These are phyloP conservation scores for Leptographium lundbergii DNA, from an alignment of 2,329 filamentous ascomycete species.

Conservation along the genomic window DNA sequence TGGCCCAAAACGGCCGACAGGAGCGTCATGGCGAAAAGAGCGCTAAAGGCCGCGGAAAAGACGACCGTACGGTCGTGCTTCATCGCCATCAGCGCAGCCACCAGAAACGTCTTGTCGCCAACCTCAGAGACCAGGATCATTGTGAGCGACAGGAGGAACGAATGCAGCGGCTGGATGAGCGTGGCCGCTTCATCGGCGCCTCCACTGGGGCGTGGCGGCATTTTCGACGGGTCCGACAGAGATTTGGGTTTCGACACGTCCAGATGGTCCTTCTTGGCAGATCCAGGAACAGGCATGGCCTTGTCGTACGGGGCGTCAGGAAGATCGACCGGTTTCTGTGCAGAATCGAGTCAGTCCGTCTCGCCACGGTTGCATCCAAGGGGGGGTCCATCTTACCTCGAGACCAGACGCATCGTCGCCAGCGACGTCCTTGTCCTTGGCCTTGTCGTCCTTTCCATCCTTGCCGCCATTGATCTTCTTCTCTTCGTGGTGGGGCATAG, in stretches of 20 bases:
- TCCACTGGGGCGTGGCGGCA: conserved; percentile 8
- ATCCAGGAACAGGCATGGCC: conserved; percentile 54
- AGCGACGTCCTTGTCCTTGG: conserved; percentile 20
- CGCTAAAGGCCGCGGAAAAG: conserved; percentile 87
- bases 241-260: conserved; percentile 35
- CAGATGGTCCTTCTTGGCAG: conserved; percentile 51
- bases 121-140: conserved; percentile 98
- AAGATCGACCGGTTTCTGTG: conserved; percentile 67
- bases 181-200: conserved; percentile 32
- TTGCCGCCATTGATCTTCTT: conserved; percentile 43
- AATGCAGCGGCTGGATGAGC: conserved; percentile 71
- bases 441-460: conserved; percentile 26
- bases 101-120: conserved; percentile 96
- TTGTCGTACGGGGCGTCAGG: conserved; percentile 67
- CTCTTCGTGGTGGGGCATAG: conserved; percentile 69
- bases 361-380: background rate
- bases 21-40: conserved; percentile 86
- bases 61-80: conserved; percentile 88
- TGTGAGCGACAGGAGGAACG: conserved; percentile 79
- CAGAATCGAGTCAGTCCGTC: background rate
- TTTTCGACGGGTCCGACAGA: conserved; percentile 15
- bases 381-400: conserved; percentile 37
- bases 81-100: conserved; percentile 98
- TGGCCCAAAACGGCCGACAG: conserved; percentile 88
- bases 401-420: conserved; percentile 33